Percentiles rank a stretch among this genome's conserved stretches.
phyloP scores from a whole-genome alignment of 2,329 filamentous ascomycete species.

The Cladosporium sp. region DNA sequence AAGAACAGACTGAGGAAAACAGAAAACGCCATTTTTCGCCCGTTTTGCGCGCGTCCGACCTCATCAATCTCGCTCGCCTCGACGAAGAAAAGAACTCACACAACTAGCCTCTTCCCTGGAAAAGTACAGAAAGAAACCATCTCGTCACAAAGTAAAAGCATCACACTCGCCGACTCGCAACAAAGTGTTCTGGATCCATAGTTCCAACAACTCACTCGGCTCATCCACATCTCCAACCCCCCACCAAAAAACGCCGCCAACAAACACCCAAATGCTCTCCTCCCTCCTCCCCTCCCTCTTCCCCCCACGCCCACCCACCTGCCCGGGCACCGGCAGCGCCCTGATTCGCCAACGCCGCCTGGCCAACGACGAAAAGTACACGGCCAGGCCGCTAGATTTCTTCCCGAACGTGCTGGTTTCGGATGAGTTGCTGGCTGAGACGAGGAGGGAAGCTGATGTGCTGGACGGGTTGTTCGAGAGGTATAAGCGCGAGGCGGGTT shows the following conservation, averaged over 20 bases:
- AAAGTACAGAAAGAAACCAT: too few relatives aligned
- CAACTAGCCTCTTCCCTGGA: too few relatives aligned
- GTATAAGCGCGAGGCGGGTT: slow-evolving; percentile 7
- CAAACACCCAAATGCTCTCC: neutral
- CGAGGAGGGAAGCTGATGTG: neutral
- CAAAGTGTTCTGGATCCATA: too few relatives aligned
- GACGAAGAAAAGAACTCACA: too few relatives aligned
- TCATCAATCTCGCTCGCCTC: too few relatives aligned
- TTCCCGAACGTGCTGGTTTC: slow-evolving; percentile 1
- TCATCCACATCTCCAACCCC: neutral
- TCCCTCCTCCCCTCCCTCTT: neutral
- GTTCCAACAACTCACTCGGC: too few relatives aligned
- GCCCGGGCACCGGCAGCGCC: neutral
- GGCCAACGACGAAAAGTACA: neutral
- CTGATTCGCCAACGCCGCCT: neutral
- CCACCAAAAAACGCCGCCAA: neutral
- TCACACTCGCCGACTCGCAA: too few relatives aligned
- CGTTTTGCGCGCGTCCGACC: too few relatives aligned
- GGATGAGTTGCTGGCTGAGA: neutral
- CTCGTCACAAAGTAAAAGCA: too few relatives aligned
- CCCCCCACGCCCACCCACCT: neutral
- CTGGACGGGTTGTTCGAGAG: neutral
- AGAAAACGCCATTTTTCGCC: too few relatives aligned
- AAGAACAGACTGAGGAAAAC: too few relatives aligned
- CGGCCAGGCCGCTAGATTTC: neutral